phyloP scores from a whole-genome alignment of 352 stramenopile genomes.

The Globisporangium barbulae region DNA sequence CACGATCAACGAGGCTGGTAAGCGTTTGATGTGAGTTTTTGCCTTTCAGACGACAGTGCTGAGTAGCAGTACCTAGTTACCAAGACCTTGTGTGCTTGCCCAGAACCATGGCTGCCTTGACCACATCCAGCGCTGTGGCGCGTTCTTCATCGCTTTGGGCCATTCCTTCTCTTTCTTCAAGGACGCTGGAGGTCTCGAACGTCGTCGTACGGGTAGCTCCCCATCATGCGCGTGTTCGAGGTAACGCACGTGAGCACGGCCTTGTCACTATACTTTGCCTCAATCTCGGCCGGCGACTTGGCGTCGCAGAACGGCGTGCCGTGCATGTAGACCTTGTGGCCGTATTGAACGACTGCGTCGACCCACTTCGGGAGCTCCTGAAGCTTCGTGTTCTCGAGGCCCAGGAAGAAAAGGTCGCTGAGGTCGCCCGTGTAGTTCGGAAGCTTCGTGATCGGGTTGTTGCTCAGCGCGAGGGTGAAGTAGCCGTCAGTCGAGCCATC shows the following conservation, averaged over 20 bases:
- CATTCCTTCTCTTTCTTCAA: not conserved
- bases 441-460: slow-evolving; percentile 16
- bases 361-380: slow-evolving; percentile 11
- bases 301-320: slow-evolving; percentile 15
- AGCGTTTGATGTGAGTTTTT: slow-evolving; percentile 33
- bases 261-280: not conserved
- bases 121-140: not conserved
- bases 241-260: slow-evolving; percentile 11
- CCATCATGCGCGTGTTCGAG: slow-evolving; percentile 7
- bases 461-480: slow-evolving; percentile 14
- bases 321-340: slow-evolving; percentile 6
- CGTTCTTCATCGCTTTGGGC: not conserved
- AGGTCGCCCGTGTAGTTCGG: not conserved
- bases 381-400: slow-evolving; percentile 16
- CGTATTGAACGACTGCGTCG: not conserved
- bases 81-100: not conserved
- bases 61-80: not conserved
- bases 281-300: slow-evolving; percentile 3
- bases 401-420: slow-evolving; percentile 6
- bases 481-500: not conserved
- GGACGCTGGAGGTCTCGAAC: slow-evolving; percentile 5
- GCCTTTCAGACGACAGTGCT: slow-evolving; percentile 5
- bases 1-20: slow-evolving; percentile 32
- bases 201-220: slow-evolving; percentile 11
- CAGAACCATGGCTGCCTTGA: not conserved